Conservation (phyloP, 2,329 filamentous ascomycete species). For the Aureobasidium sp. region DNA sequence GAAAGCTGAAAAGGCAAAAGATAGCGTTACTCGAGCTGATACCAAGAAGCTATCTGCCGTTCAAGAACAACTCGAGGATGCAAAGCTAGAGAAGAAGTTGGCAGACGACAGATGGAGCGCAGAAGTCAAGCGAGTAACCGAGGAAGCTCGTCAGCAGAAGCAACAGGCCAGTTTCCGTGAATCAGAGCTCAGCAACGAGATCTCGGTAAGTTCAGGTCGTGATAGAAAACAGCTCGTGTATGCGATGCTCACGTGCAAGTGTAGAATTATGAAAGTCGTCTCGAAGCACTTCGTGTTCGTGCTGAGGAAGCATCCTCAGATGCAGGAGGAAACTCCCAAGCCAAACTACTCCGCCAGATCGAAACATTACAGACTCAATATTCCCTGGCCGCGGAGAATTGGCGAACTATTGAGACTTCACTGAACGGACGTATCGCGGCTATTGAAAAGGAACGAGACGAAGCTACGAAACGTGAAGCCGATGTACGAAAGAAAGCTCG, state of each 20-base stretch:
- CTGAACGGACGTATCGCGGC: conserved; percentile 66
- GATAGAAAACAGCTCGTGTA: neutral
- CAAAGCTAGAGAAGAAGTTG: conserved; percentile 68
- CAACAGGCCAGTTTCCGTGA: conserved; percentile 62
- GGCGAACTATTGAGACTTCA: conserved; percentile 90
- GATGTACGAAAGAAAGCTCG: conserved; percentile 84
- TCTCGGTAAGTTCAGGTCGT: conserved; percentile 34
- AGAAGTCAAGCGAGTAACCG: conserved; percentile 62
- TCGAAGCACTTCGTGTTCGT: conserved; percentile 75
- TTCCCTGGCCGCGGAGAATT: conserved; percentile 87
- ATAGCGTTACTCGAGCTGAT: conserved; percentile 59
- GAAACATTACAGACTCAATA: conserved; percentile 96
- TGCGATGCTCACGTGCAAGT: conserved; percentile 20
- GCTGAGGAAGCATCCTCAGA: conserved; percentile 87
- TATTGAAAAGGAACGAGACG: conserved; percentile 86
- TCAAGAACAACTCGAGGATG: conserved; percentile 55
- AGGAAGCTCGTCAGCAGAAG: conserved; percentile 62
- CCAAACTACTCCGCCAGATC: conserved; percentile 84
- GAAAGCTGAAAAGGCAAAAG: conserved; percentile 58
- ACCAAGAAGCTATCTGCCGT: conserved; percentile 46
- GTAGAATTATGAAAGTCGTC: conserved; percentile 71
- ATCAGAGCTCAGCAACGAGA: conserved; percentile 71
- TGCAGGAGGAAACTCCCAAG: conserved; percentile 70
- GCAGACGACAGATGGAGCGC: conserved; percentile 59
- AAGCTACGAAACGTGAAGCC: conserved; percentile 70